Evolutionary conservation across 2,329 filamentous ascomycete species (phyloP).

Genomic region (Xylaria sp.): DNA sequence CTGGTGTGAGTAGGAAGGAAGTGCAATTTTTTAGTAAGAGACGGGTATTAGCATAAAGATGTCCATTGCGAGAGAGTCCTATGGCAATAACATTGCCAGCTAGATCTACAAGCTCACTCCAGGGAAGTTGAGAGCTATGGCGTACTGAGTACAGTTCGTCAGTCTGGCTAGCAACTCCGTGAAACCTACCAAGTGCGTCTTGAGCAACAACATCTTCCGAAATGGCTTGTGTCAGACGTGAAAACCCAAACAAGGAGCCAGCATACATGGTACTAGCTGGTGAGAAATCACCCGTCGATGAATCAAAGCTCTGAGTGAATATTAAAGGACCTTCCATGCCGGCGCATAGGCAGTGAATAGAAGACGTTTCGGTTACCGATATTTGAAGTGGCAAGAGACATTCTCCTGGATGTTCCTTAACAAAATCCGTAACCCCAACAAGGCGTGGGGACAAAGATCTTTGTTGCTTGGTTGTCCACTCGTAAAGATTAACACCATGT

Average conservation of each 20-base stretch:
- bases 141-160: constrained; percentile 45
- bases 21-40: constrained; percentile 86
- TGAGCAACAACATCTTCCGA: constrained; percentile 49
- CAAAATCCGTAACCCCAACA: constrained; percentile 47
- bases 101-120: constrained; percentile 55
- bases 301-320: constrained; percentile 28
- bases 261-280: constrained; percentile 33
- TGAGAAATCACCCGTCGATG: constrained; percentile 23
- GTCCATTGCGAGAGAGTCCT: constrained; percentile 76
- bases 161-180: constrained; percentile 44
- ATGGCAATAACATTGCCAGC: constrained; percentile 52
- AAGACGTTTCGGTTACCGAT: constrained; percentile 38
- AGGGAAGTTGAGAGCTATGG: constrained; percentile 57
- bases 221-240: constrained; percentile 38
- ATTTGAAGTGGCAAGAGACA: constrained; percentile 38
- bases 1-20: constrained; percentile 81
- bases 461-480: constrained; percentile 68
- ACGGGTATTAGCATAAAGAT: constrained; percentile 77
- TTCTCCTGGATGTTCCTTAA: constrained; percentile 35
- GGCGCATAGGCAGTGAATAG: constrained; percentile 38
- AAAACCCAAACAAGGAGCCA: constrained; percentile 41
- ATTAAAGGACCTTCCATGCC: constrained; percentile 33
- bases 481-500: constrained; percentile 69
- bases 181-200: constrained; percentile 53
- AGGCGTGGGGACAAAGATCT: constrained; percentile 53